Evolutionary conservation across 176 grass and related monocot species (phyloP), one percentile per base, ranked within the genome.

Genomic region (Avena atlantica): DNA sequence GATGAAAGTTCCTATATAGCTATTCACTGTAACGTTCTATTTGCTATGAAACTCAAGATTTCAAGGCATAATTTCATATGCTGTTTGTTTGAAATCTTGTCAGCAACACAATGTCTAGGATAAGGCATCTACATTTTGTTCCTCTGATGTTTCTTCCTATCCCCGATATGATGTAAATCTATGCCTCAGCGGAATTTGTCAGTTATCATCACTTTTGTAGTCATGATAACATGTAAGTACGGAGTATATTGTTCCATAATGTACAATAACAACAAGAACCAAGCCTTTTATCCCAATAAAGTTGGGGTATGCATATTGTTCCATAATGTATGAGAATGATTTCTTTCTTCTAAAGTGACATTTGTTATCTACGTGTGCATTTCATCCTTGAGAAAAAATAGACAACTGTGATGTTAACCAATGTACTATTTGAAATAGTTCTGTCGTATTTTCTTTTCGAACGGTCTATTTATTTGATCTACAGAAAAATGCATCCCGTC

Each of bases 401-500:
- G n/a, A n/a, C n/a, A n/a, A 36, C 45, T 21, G 37, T 81, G 8
- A 31, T 72, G 40, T 61, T 85, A 64, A 68, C 37, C 12, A 83
- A 79, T n/a, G n/a, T n/a, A n/a, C n/a, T 59, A 36, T 76, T 74
- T 59, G 2, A 74, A 74, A 51, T 87, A 55, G 19, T 53, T 53
- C 8, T 55, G 40, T 44, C 14, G 34, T 31, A 51, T 17, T 74
- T 65, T 13, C 19, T 70, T 40, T 61, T 76, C 13, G 36, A 64
- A 19, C 47, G 12, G 17, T 81, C 40, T 42, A 58, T 44, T 87
- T 82, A 7, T 89, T 88, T 86, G 52, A 87, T 73, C 58, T 83
- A 47, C 91, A 98, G 96, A 87, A 96, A 91, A 76, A 63, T 80
- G 27, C 17, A 29, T 34, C 61, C 86, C 50, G 76, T 96, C 64